These are phyloP conservation scores for Nepenthes mirabilis DNA, from an alignment of 148 eudicot genomes.

Conservation along the genomic window DNA sequence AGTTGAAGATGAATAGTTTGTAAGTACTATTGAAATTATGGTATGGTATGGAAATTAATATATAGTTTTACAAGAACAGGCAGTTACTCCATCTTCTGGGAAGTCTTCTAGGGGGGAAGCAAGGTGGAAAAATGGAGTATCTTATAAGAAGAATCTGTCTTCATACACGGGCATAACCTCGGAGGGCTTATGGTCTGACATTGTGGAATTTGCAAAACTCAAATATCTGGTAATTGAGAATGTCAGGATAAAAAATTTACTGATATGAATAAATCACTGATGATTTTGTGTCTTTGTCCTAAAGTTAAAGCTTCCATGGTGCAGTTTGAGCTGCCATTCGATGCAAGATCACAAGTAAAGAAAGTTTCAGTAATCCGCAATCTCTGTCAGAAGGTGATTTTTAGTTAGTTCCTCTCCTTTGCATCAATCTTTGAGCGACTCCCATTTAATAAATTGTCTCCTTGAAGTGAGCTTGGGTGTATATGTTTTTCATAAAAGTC, in stretches of 20 bases:
- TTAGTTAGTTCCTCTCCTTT: not conserved
- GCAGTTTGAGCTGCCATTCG: constrained; percentile 82
- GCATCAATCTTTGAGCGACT: not conserved
- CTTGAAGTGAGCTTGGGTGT: no score
- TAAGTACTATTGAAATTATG: not conserved
- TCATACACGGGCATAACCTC: constrained; percentile 35
- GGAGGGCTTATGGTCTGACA: constrained; percentile 80
- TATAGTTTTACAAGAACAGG: constrained; percentile 33
- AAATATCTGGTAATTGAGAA: constrained; percentile 69
- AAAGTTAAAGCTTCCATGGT: constrained; percentile 7
- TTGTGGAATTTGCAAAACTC: constrained; percentile 61
- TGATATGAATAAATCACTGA: not conserved
- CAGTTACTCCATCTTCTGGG: constrained; percentile 26
- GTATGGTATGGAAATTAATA: not conserved
- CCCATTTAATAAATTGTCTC: no score
- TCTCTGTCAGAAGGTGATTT: constrained; percentile 74
- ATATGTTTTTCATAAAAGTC: no score
- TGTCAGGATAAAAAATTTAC: not conserved
- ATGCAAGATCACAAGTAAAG: constrained; percentile 60
- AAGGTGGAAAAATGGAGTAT: constrained; percentile 35
- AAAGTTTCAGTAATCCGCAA: constrained; percentile 88
- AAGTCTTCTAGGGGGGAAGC: constrained; percentile 45
- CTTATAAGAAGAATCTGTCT: constrained; percentile 27
- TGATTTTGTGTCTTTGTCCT: constrained; percentile 2
- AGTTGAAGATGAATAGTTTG: not conserved